Base-by-base conservation (phyloP, 768 basidiomycete genomes). In the Pleurotus eryngii region DNA sequence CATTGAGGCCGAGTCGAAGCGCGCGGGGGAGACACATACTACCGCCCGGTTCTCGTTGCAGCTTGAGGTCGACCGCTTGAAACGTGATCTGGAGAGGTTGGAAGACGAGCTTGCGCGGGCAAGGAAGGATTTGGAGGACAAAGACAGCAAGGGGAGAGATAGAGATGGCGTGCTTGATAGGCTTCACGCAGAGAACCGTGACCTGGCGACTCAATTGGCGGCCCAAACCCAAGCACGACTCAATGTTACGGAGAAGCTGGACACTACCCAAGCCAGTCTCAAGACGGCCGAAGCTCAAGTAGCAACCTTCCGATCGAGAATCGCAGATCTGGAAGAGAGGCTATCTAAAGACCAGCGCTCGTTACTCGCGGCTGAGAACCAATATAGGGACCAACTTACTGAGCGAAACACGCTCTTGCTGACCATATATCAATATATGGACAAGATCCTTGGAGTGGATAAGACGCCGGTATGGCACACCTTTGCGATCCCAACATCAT, bases 341-440 rank as follows among this genome's bases (percentile, higher is more conserved):
- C 70, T 95, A 60, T 82, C 84, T 40, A 92, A 92, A 70, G 93
- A 95, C 60, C 90, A 94, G 69, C 78, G 90, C 38, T 77, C 83
- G 42, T 67, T 94, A 58, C 68, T 92, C 60, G 69, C 73, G 20
- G 84, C 86, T 2, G 94, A 96, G 71, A 82, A 74, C 55, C 87
- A 92, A 71, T 94, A 91, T 67, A 80, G 95, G 24, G 92, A 96
- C 71, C 95, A 98, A 72, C 70, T 96, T 35, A 94, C 92, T 15
- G 96, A 98, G 76, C 78, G 94, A 56, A 97, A 95, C 68, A 95
- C 93, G 22, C 77, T 98, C 27, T 74, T 98, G 54, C 75, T 97
- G 63, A 93, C 92, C 6, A 91, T 97, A 24, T 97, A 93, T 70
- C 94, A 97, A 72, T 95, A 95, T 67, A 82, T 96, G 79, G 95